These are phyloP conservation scores for Mycosarcoma maydis DNA, from an alignment of 1,284 basidiomycete genomes.

Conservation along the genomic window DNA sequence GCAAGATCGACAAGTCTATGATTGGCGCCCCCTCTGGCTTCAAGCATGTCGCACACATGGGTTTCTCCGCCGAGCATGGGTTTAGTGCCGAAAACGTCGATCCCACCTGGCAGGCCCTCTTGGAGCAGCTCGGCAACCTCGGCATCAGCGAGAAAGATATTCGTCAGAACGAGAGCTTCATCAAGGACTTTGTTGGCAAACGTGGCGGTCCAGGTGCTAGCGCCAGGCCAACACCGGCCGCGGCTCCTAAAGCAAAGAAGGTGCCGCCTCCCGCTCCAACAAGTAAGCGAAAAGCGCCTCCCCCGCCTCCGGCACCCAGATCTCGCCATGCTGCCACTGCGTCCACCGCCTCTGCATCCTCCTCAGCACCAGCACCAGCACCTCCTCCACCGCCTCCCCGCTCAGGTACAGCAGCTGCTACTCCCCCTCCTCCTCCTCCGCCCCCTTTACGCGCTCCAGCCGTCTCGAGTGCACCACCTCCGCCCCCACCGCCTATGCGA, in stretches of 20 bases:
- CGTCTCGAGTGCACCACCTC: constrained; percentile 41
- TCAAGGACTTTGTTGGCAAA: constrained; percentile 81
- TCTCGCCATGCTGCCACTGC: constrained; percentile 33
- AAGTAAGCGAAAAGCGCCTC: constrained; percentile 59
- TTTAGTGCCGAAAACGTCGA: constrained; percentile 90
- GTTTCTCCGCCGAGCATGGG: constrained; percentile 85
- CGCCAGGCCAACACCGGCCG: constrained; percentile 58
- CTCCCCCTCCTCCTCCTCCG: constrained; percentile 67
- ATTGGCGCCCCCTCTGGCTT: constrained; percentile 85
- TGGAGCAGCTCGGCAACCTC: constrained; percentile 76
- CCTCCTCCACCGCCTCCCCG: constrained; percentile 65
- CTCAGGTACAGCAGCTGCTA: constrained; percentile 67
- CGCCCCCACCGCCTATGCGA: constrained; percentile 49
- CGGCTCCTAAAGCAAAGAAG: constrained; percentile 70
- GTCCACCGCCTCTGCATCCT: constrained; percentile 25
- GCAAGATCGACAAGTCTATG: constrained; percentile 85
- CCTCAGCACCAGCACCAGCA: constrained; percentile 20
- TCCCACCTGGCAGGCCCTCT: constrained; percentile 84
- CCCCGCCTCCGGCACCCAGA: constrained; percentile 56
- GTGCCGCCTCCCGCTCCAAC: constrained; percentile 71
- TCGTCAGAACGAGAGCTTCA: constrained; percentile 84
- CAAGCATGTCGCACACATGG: constrained; percentile 93
- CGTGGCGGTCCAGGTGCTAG: constrained; percentile 68
- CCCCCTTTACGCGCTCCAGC: constrained; percentile 44
- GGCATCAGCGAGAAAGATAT: constrained; percentile 74